Evolutionary conservation across 495 filamentous ascomycete genomes (phyloP), one percentile per base, ranked within the genome.

Genomic region (Venustampulla echinocandica): DNA sequence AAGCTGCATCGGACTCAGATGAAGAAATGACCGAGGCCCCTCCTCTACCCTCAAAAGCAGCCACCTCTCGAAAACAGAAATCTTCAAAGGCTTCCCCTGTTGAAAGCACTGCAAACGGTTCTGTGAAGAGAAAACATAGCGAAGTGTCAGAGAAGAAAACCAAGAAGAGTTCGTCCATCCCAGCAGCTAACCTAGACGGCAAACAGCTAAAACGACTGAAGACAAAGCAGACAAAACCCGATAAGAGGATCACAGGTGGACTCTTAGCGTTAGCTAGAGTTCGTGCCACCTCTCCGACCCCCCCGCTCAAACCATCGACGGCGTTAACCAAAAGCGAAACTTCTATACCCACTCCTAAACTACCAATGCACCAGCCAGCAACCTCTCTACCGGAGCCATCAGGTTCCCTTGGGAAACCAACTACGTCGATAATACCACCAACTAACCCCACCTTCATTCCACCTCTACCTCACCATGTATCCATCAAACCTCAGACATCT

Each of bases 191-290:
- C 10, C 17, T 18, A 42, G 44, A 50, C 13, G 18, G 47, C 18
- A 56, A 41, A 38, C 15, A 44, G 44, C 53, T 56, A 46, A 56
- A 52, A 41, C 36, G 25, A 47, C 25, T 35, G 20, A 56, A 56
- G 48, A 51, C 34, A 54, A 50, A 42, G 10, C 37, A 55, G 47
- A 44, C 27, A 38, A 24, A 46, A 43, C 47, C 37, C 42, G 42
- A 46, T 22, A 44, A 34, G 22, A 37, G 17, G 40, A 41, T 30
- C 15, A 30, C 17, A 47, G 47, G 28, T 37, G 50, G 20, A 3
- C 37, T 17, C 44, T 55, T 38, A 55, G 30, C 24, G 44, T 47
- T 38, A 50, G 44, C 40, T 50, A 35, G 18, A 14, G 6, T 15
- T 35, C 33, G 5, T 4, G n/a, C n/a, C n/a, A 35, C n/a, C n/a